phyloP scores from a whole-genome alignment of 352 stramenopile species.

The Chrysophaeum taylorii region DNA sequence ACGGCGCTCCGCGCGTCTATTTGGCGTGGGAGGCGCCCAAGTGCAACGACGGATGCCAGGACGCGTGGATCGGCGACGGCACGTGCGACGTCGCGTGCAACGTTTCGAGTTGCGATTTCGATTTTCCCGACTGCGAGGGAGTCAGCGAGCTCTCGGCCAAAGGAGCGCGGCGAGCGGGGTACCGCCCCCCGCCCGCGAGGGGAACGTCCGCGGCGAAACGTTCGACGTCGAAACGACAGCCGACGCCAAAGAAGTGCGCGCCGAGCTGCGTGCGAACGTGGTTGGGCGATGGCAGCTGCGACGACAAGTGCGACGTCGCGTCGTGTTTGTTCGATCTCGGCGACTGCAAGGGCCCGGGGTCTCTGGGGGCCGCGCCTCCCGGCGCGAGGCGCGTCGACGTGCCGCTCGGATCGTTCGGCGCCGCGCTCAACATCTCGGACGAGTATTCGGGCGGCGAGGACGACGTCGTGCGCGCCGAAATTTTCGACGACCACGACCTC shows the following conservation, averaged over 20 bases:
- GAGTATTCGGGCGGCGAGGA: conserved; percentile 3
- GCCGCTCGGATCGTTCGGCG: not conserved
- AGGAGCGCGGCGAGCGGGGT: not conserved
- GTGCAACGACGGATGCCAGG: conserved; percentile 62
- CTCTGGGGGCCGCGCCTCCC: not conserved
- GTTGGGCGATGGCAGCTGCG: conserved; percentile 69
- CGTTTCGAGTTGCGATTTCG: conserved; percentile 30
- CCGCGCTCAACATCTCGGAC: conserved; percentile 20
- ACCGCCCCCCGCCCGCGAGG: too few species aligned
- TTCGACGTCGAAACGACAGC: not conserved
- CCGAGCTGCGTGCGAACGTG: conserved; percentile 27
- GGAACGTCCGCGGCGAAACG: too few species aligned
- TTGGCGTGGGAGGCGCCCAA: conserved; percentile 80
- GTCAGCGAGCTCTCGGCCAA: not conserved
- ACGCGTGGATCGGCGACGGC: conserved; percentile 46
- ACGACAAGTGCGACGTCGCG: conserved; percentile 69
- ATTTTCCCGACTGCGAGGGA: conserved; percentile 33
- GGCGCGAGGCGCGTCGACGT: not conserved
- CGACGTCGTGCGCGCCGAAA: not conserved
- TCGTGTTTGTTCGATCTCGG: conserved; percentile 79
- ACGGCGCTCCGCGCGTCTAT: conserved; percentile 73
- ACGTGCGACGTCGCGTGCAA: conserved; percentile 40
- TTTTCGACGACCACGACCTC: conserved; percentile 4
- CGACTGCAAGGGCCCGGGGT: conserved; percentile 71
- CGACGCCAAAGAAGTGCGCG: conserved; percentile 16